Evolutionary conservation across 208 protist genomes (phyloP).

Genomic region (Trypanosoma platydactyli): DNA sequence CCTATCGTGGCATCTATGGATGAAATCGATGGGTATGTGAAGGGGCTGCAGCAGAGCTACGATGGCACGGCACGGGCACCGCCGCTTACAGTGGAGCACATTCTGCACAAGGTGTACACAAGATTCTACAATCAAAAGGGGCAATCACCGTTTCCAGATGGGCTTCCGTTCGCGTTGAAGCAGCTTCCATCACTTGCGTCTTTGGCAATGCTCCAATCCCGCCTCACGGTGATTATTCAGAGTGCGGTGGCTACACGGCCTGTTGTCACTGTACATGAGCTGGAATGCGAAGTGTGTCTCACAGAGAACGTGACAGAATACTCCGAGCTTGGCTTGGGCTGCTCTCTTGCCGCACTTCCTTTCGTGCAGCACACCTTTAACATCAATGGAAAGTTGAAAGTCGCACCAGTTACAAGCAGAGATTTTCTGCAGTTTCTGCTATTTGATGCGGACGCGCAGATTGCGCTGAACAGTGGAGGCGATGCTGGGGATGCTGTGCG

Average conservation of each 20-base stretch:
- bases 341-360: constrained; percentile 48
- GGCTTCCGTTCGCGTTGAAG: constrained; percentile 55
- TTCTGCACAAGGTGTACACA: constrained; percentile 23
- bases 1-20: background rate
- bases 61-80: background rate
- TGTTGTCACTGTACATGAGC: constrained; percentile 81
- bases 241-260: constrained; percentile 61
- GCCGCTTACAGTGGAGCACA: constrained; percentile 31
- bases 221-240: constrained; percentile 51
- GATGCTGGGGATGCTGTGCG: constrained; percentile 67
- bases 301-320: constrained; percentile 52
- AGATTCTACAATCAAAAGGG: constrained; percentile 23
- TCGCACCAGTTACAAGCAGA: constrained; percentile 49
- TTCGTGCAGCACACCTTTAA: constrained; percentile 79
- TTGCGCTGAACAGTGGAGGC: constrained; percentile 47
- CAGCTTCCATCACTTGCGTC: constrained; percentile 52
- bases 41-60: constrained; percentile 21
- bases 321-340: constrained; percentile 62
- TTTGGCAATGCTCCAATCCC: constrained; percentile 48
- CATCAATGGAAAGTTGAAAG: constrained; percentile 17
- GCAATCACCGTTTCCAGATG: constrained; percentile 30
- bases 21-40: constrained; percentile 31
- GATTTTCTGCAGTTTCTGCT: constrained; percentile 68
- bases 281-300: constrained; percentile 63
- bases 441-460: constrained; percentile 33